Evolutionary conservation across 768 basidiomycete genomes (phyloP), one percentile per base, ranked within the genome.

Genomic region (Phylloporus sp.): DNA sequence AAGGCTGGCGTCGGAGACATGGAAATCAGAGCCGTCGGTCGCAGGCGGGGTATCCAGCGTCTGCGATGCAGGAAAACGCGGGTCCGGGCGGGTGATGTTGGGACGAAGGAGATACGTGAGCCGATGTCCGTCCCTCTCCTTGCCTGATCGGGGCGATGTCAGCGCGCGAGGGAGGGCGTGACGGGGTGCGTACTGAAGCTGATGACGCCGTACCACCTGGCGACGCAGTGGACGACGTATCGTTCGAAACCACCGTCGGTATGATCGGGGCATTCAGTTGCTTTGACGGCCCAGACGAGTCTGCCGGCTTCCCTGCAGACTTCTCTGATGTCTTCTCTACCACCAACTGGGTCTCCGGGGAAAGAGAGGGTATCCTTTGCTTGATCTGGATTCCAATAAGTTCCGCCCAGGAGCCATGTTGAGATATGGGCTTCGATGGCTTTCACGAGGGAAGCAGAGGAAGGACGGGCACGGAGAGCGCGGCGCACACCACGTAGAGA

Each of bases 31-130:
- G 31, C 81, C 61, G 59, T 90, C 90, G 1, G 87, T 90, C 9
- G 75, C 68, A 4, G 89, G 86, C 7, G 90, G 89, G 2, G 89
- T 91, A 53, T 85, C 82, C 35, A 90, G 67, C 6, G 73, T 73
- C 13, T 32, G 52, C 11, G 50, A 28, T 2, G 75, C 73, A 2
- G 36, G 18, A 29, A 62, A 62, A 4, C 55, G 50, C 27, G 73
- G 76, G 60, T 82, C 81, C 1, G 84, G 84, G 15, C 80, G 80
- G 20, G 78, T 76, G 47, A 82, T 76, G 56, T 90, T 88, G 4
- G 91, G 91, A 31, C 91, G 82, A 22, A 93, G 77, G 45, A 93
- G 80, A 66, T 90, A 85, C 5, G 90, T 91, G 29, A 90, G 72
- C 18, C 90, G 84, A 39, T 75, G 67, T 0, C 81, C 81, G 1